These are phyloP conservation scores for Penicillium canescens DNA, from an alignment of 495 filamentous ascomycete genomes.

Conservation along the genomic window DNA sequence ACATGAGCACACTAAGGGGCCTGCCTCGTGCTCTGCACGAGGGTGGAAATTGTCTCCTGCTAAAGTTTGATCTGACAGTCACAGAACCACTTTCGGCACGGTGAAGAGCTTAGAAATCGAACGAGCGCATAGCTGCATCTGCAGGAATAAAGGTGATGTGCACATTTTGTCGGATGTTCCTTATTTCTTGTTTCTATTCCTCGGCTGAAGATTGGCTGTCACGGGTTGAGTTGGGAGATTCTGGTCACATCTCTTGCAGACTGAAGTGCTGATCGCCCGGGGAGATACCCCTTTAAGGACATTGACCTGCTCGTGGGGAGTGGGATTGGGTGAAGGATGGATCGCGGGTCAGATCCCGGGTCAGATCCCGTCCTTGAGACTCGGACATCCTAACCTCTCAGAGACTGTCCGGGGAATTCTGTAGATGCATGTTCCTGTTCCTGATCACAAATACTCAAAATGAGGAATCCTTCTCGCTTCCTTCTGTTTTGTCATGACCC, in stretches of 20 bases:
- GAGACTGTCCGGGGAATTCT: background rate
- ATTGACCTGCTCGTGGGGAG: background rate
- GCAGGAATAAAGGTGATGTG: constrained; percentile 11
- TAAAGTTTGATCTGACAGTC: constrained; percentile 6
- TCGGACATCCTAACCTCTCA: background rate
- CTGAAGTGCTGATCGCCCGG: constrained; percentile 9
- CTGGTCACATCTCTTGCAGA: constrained; percentile 5
- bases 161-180: background rate
- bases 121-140: constrained; percentile 5
- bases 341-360: background rate
- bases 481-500: background rate
- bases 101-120: background rate
- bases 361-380: background rate
- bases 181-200: background rate
- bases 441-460: background rate
- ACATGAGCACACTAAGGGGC: background rate
- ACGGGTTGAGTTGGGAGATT: background rate
- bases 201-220: constrained; percentile 3
- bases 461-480: background rate
- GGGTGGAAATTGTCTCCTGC: constrained; percentile 11
- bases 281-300: constrained; percentile 4
- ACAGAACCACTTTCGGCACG: constrained; percentile 1
- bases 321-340: constrained; percentile 3
- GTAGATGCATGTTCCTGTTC: background rate
- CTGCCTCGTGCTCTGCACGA: constrained; percentile 2